phyloP scores from a whole-genome alignment of 805 yeast species.

The Sungouiella thailandica region DNA sequence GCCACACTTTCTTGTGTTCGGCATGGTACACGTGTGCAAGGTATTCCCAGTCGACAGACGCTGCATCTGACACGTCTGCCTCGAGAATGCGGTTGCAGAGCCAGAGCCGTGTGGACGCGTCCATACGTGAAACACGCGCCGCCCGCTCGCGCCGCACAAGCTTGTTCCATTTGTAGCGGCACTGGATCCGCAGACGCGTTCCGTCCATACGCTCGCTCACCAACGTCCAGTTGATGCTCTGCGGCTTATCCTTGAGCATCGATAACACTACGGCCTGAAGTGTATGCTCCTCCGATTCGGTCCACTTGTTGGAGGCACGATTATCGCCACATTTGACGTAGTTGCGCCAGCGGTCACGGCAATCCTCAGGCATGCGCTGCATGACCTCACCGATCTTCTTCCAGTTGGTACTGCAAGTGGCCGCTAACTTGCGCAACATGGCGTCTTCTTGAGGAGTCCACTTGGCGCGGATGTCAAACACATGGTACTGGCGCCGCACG shows the following conservation, averaged over 20 bases:
- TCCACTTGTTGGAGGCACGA: slow-evolving; percentile 78
- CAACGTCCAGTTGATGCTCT: slow-evolving; percentile 80
- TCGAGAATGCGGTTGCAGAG: slow-evolving; percentile 27
- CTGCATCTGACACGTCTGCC: slow-evolving; percentile 19
- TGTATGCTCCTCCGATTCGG: slow-evolving; percentile 60
- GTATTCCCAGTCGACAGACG: slow-evolving; percentile 33
- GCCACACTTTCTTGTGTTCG: slow-evolving; percentile 39
- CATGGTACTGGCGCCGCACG: slow-evolving; percentile 83
- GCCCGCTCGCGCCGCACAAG: slow-evolving; percentile 52
- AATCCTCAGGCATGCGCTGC: slow-evolving; percentile 97
- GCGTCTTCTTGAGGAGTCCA: slow-evolving; percentile 86
- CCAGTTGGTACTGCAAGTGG: slow-evolving; percentile 80
- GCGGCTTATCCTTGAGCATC: slow-evolving; percentile 32
- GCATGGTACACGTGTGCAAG: slow-evolving; percentile 25
- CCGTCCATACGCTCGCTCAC: slow-evolving; percentile 91
- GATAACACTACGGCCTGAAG: slow-evolving; percentile 52
- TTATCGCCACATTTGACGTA: slow-evolving; percentile 86
- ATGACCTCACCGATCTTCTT: slow-evolving; percentile 71
- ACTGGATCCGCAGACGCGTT: slow-evolving; percentile 83
- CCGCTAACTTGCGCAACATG: slow-evolving; percentile 55
- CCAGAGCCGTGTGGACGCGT: slow-evolving; percentile 32
- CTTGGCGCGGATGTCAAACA: slow-evolving; percentile 81
- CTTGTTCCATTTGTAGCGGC: slow-evolving; percentile 94
- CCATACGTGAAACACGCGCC: slow-evolving; percentile 29
- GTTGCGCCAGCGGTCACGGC: slow-evolving; percentile 94